These are phyloP conservation scores for Naganishia friedmannii DNA, from an alignment of 768 basidiomycete species.

Conservation along the genomic window DNA sequence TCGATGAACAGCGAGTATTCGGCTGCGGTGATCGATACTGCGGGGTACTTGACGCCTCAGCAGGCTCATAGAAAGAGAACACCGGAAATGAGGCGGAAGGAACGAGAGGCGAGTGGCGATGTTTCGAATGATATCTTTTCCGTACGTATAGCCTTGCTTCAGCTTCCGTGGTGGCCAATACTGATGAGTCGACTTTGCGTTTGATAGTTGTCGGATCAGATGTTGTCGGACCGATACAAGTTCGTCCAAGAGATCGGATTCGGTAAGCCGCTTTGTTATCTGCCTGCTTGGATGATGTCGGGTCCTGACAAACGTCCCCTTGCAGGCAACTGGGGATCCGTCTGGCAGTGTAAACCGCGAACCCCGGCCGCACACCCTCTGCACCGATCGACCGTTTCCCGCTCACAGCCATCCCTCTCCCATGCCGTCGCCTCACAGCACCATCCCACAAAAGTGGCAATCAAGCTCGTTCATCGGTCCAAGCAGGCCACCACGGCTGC, in stretches of 20 bases:
- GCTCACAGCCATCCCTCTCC: constrained; percentile 7
- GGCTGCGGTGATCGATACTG: not conserved
- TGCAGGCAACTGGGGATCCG: constrained; percentile 47
- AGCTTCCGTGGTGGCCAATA: not conserved
- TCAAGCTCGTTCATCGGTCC: constrained; percentile 85
- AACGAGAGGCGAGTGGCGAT: constrained; percentile 15
- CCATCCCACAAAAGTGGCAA: constrained; percentile 59
- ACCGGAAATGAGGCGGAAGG: constrained; percentile 17
- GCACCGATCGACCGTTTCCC: constrained; percentile 7
- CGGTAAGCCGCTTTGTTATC: constrained; percentile 31
- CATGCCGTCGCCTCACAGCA: constrained; percentile 29
- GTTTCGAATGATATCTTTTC: constrained; percentile 34
- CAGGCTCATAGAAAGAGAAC: constrained; percentile 2
- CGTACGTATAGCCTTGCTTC: constrained; percentile 13
- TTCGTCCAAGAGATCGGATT: constrained; percentile 48
- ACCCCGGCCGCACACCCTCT: constrained; percentile 28
- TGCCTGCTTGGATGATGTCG: not conserved
- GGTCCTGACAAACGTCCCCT: not conserved
- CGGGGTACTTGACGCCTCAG: not conserved
- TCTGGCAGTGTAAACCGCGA: constrained; percentile 43
- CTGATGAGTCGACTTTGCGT: not conserved
- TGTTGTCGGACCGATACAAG: constrained; percentile 40
- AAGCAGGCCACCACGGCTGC: constrained; percentile 83
- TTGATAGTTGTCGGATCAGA: constrained; percentile 40
- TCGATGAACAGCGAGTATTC: not conserved